A percentile compares a stretch with the other conserved stretches of the same genome.
Conservation (phyloP, 2,329 filamentous ascomycete genomes). For the Neonectria sp. region DNA sequence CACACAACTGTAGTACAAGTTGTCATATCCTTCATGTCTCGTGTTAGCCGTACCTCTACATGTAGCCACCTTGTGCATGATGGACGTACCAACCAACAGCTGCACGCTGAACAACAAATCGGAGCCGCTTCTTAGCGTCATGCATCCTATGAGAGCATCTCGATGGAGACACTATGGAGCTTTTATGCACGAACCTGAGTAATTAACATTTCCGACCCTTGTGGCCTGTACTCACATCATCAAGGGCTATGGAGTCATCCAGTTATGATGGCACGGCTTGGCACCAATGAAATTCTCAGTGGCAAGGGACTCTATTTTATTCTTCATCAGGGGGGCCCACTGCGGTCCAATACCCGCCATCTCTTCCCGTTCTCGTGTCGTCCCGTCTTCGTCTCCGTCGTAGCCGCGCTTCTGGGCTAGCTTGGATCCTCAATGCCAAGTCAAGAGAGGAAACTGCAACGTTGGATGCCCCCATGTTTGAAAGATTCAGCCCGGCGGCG, state of each 20-base stretch:
- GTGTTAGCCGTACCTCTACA: neutral
- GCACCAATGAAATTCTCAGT: constrained; percentile 1
- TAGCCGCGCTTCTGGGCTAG: neutral
- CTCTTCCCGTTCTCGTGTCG: neutral
- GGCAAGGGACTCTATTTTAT: neutral
- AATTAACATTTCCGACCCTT: neutral
- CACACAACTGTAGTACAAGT: neutral
- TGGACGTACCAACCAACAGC: neutral
- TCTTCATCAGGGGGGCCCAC: neutral
- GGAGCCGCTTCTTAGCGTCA: neutral
- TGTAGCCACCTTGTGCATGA: neutral
- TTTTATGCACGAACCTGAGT: neutral
- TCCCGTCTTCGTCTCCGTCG: neutral
- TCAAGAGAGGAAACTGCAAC: constrained; percentile 2
- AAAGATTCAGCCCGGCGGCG: neutral
- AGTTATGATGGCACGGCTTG: constrained; percentile 1
- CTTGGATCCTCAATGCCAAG: neutral
- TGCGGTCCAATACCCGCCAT: neutral
- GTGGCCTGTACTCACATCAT: neutral
- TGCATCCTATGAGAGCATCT: neutral
- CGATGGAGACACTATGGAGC: neutral
- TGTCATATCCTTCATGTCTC: neutral
- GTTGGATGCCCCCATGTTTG: neutral
- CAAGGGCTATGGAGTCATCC: constrained; percentile 2
- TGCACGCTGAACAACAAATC: neutral